Evolutionary conservation across 2,329 filamentous ascomycete genomes (phyloP), one percentile per base, ranked within the genome.

Genomic region (Colletotrichum sp.): DNA sequence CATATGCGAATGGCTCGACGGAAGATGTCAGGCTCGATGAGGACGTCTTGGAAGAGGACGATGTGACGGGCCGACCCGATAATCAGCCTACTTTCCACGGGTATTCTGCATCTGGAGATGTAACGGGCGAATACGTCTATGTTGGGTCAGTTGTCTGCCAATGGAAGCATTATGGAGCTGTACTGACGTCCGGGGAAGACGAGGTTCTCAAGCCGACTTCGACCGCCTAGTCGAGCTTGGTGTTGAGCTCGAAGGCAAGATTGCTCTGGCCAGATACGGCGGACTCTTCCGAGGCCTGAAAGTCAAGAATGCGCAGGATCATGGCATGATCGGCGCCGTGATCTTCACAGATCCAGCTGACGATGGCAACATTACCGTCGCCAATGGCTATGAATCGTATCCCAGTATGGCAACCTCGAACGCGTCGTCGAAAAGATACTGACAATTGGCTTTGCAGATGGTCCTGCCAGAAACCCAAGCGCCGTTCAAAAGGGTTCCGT

Each of bases 11-110:
- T 64, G 86, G 86, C 1, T 81, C 92, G 48, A 89, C 88, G 8
- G 93, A 89, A 65, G 90, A 93, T 79, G 94, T 95, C 3, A 91
- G 88, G 6, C 83, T 96, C 67, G 92, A 94, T 79, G 95, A 97
- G 83, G 93, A 95, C 78, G 89, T 94, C 2, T 84, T 97, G 3
- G 88, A 92, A 7, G 92, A 95, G 75, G 95, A 97, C 81, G 89
- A 91, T n/a, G 95, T 94, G 0, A 94, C 92, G 34, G 89, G 92
- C n/a, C 86, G 94, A 39, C 86, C 89, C 8, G 90, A 95, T 77
- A 88, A 94, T 32, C 89, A 96, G 26, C 95, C 95, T 8, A 95
- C 93, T 0, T 98, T 96, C 84, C 94, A 97, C 79, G 95, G 95
- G 13, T 98, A 97, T 82, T 95, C 94, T 1, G 95, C 95, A 0